These are phyloP conservation scores for Nakataea oryzae DNA, from an alignment of 2,329 filamentous ascomycete genomes.

Conservation along the genomic window DNA sequence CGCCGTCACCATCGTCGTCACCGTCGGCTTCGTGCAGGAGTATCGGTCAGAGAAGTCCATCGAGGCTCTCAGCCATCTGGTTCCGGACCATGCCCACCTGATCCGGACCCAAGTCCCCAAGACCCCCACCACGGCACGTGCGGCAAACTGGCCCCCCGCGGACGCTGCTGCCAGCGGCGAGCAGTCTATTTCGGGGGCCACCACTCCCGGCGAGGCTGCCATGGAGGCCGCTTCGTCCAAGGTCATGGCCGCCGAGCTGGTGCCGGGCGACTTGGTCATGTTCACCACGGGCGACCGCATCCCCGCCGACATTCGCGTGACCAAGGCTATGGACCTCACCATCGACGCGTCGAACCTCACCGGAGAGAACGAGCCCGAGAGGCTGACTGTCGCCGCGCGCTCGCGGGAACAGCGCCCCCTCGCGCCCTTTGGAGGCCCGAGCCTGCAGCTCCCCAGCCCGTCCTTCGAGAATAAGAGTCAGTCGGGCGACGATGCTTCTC, in stretches of 20 bases:
- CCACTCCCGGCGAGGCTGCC: conserved; percentile 49
- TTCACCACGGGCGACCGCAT: conserved; percentile 96
- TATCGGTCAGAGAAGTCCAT: conserved; percentile 96
- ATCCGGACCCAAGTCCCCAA: conserved; percentile 50
- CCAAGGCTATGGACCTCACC: conserved; percentile 75
- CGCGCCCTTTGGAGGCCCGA: conserved; percentile 11
- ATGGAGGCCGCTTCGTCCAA: conserved; percentile 69
- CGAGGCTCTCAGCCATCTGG: conserved; percentile 84
- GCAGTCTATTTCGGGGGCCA: conserved; percentile 35
- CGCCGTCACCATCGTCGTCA: conserved; percentile 93
- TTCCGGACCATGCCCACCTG: conserved; percentile 93
- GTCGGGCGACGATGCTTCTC: conserved; percentile 55
- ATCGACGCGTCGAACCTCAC: conserved; percentile 97
- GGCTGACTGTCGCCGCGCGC: conserved; percentile 58
- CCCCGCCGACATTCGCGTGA: conserved; percentile 91
- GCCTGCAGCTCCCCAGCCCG: conserved; percentile 20
- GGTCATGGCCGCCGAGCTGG: conserved; percentile 76
- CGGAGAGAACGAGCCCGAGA: conserved; percentile 88
- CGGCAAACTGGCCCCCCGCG: conserved; percentile 35
- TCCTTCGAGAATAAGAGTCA: conserved; percentile 43
- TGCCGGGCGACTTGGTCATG: conserved; percentile 84
- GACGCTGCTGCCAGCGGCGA: conserved; percentile 11
- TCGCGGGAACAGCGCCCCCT: conserved; percentile 18
- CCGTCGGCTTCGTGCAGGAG: conserved; percentile 93
- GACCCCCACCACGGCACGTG: conserved; percentile 21